Evolutionary conservation across 2,329 filamentous ascomycete species (phyloP).

Genomic region (Claviceps sp.): DNA sequence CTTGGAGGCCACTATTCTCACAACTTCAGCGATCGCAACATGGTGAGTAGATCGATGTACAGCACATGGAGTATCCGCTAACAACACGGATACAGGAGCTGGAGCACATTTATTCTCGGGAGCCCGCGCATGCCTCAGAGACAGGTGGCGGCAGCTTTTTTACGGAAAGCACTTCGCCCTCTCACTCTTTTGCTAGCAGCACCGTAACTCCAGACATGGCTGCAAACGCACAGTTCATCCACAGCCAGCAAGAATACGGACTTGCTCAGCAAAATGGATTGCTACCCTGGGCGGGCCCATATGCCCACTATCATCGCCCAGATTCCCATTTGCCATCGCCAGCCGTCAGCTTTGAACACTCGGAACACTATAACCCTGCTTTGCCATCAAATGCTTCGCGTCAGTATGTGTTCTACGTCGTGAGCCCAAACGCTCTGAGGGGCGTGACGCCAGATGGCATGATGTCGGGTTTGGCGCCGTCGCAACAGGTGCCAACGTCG

Average conservation of each 20-base stretch:
- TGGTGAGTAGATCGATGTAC: neutral
- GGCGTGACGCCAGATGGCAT: neutral
- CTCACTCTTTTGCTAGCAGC: slow-evolving; percentile 1
- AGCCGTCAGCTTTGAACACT: slow-evolving; percentile 1
- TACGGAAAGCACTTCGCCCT: neutral
- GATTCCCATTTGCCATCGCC: neutral
- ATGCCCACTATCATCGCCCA: neutral
- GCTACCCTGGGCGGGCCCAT: neutral
- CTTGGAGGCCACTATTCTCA: neutral
- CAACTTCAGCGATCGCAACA: neutral
- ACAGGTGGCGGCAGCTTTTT: neutral
- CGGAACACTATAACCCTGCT: neutral
- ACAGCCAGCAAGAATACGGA: neutral
- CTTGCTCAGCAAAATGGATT: neutral
- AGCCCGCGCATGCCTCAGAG: neutral
- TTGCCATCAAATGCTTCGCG: neutral
- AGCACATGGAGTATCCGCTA: neutral
- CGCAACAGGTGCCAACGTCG: neutral
- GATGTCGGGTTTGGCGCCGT: neutral
- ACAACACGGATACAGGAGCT: neutral
- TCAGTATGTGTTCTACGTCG: neutral
- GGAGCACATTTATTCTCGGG: neutral
- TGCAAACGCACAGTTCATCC: neutral
- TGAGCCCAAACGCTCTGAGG: neutral
- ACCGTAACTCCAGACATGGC: neutral